These are phyloP conservation scores for Xylariaceae sp. DNA, from an alignment of 2,329 filamentous ascomycete genomes.

Conservation along the genomic window DNA sequence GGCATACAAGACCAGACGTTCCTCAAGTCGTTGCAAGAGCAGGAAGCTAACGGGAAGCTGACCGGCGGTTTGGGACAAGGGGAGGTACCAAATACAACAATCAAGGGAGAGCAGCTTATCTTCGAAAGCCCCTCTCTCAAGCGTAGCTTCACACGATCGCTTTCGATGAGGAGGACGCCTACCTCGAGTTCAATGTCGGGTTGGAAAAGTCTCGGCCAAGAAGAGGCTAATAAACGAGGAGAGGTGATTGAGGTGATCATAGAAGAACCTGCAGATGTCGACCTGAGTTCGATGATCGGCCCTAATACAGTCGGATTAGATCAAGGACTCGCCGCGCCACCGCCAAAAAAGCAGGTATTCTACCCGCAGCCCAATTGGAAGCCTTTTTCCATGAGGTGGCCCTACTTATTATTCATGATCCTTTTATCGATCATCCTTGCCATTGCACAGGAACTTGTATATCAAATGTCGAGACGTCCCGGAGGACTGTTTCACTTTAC, in stretches of 20 bases:
- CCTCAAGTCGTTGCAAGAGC: slow-evolving; percentile 53
- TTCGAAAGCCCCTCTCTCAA: slow-evolving; percentile 45
- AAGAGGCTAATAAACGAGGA: slow-evolving; percentile 65
- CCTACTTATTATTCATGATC: slow-evolving; percentile 62
- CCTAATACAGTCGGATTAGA: slow-evolving; percentile 43
- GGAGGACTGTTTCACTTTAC: slow-evolving; percentile 58
- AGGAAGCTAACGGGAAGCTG: slow-evolving; percentile 61
- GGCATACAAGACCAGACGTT: slow-evolving; percentile 54
- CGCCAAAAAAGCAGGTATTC: slow-evolving; percentile 57
- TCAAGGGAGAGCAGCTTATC: slow-evolving; percentile 60
- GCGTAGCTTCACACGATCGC: slow-evolving; percentile 49
- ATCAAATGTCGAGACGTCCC: slow-evolving; percentile 52
- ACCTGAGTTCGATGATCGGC: slow-evolving; percentile 60
- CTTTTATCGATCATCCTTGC: slow-evolving; percentile 60
- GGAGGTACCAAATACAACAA: slow-evolving; percentile 53
- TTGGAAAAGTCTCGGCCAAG: slow-evolving; percentile 59
- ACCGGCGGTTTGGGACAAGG: slow-evolving; percentile 66
- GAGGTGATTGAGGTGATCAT: slow-evolving; percentile 66
- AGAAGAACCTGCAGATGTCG: slow-evolving; percentile 53
- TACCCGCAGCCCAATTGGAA: slow-evolving; percentile 72
- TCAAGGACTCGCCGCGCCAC: slow-evolving; percentile 48
- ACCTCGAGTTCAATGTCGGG: slow-evolving; percentile 45
- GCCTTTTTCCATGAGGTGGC: slow-evolving; percentile 69
- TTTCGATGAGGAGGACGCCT: slow-evolving; percentile 47
- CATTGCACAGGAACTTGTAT: slow-evolving; percentile 61